Base-by-base conservation (phyloP, 129 eudicot species). In the Gnaphalium uliginosum region DNA sequence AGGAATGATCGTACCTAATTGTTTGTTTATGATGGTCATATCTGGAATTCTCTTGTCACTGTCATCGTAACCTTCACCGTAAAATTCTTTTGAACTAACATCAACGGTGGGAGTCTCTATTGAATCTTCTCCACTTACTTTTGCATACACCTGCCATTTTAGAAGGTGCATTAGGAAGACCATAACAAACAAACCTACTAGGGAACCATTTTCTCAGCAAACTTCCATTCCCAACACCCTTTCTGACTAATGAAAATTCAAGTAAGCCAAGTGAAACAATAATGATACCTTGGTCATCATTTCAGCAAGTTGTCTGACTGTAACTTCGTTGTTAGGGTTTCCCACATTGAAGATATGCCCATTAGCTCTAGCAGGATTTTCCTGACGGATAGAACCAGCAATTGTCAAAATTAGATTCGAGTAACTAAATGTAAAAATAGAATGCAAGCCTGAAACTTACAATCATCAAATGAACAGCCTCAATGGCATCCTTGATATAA, bases 261-360 rank as follows among this genome's bases (percentile, higher is more conserved):
- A 43, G 51, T 43, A 13, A 1, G 33, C 8, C 43, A 15, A 32
- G 68, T n/a, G 8, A 51, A 66, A 21, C 18, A 18, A n/a, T 43
- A 26, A 25, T 39, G 74, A 74, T 33, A 93, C 98, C 98, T 93
- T 66, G 62, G 97, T 90, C 98, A 93, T 93, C 98, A 93, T 93
- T 83, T 93, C 96, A 75, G 97, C 98, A 69, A 93, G 98, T 82
- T 93, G 98, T 73, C 98, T 86, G n/a, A 93, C 98, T 29, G 97
- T 93, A 72, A 93, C 98, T 88, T 93, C 98, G 77, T 93, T 93
- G 85, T 93, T 88, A 25, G 97, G 98, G 85, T 93, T 93, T 22
- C 98, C 98, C 35, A 93, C 97, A 69, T 93, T 93, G 74, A 93
- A 90, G 80, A 93, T 93, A 39, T 93, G 98, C 68, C 98, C 96